Evolutionary conservation across 805 yeast species (phyloP).

Genomic region (Suhomyces sp.): DNA sequence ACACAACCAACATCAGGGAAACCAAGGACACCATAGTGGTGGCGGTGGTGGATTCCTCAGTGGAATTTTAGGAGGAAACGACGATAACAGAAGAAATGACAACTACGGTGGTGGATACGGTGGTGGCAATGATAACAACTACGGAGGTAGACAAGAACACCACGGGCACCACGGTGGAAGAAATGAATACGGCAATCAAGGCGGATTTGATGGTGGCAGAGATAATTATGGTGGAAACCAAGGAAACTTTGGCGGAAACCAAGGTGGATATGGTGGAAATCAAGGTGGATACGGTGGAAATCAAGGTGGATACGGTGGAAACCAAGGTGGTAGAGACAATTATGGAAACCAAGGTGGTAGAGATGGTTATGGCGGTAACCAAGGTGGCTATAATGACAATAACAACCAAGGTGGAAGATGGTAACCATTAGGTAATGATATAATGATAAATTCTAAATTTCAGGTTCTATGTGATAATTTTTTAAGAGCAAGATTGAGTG

Average conservation of each 20-base stretch:
- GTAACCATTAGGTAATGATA: no score
- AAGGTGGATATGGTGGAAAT: slow-evolving; percentile 10
- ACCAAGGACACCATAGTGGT: slow-evolving; percentile 7
- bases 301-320: slow-evolving; percentile 10
- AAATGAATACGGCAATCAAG: slow-evolving; percentile 6
- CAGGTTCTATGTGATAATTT: neutral
- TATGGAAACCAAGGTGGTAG: slow-evolving; percentile 4
- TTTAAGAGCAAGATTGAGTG: no score
- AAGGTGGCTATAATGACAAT: no score
- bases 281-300: slow-evolving; percentile 11
- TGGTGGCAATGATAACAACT: slow-evolving; percentile 7
- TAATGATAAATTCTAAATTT: no score
- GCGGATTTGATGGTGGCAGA: slow-evolving; percentile 4
- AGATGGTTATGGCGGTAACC: slow-evolving; percentile 9
- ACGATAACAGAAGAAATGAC: slow-evolving; percentile 11
- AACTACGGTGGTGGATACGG: slow-evolving; percentile 11
- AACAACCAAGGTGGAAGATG: slow-evolving; percentile 16
- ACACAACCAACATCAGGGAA: slow-evolving; percentile 10
- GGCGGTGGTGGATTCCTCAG: slow-evolving; percentile 11
- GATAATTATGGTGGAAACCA: slow-evolving; percentile 8
- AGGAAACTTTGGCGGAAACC: slow-evolving; percentile 7
- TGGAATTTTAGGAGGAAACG: slow-evolving; percentile 8
- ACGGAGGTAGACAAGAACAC: slow-evolving; percentile 12
- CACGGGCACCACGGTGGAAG: slow-evolving; percentile 7
- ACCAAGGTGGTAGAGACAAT: slow-evolving; percentile 11